Evolutionary conservation across 352 stramenopile genomes (phyloP), one percentile per base, ranked within the genome.

Genomic region (Phytophthora pisi): DNA sequence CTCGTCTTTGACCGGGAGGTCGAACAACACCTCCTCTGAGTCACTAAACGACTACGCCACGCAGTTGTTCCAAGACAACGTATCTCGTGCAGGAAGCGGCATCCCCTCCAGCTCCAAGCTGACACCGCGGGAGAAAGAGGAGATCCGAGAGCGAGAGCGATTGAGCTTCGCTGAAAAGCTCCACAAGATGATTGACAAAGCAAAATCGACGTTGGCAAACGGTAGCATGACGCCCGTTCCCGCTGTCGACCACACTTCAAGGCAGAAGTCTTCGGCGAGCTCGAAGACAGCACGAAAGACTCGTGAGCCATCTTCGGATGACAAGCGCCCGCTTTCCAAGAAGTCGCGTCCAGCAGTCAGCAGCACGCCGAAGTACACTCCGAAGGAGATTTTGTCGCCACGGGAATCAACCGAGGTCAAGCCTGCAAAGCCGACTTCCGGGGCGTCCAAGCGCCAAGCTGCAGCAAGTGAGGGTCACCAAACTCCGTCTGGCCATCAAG

Each of bases 131-230:
- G 75, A 79, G 38, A 78, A 74, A 54, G 74, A 74, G 15, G 75
- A 83, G 51, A 69, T 79, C 10, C 68, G 75, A 58, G 84, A 92
- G 47, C 74, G 77, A 11, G 81, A 91, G 38, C 72, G 87, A 6
- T 50, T 95, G 46, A 93, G 82, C 23, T 95, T 95, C 67, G 87
- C 87, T 9, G 85, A 95, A 49, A 95, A 95, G 43, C 61, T 95
- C 13, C 87, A 95, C 76, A 92, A 92, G 51, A 93, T 93, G 87
- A 95, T 95, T 56, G 87, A 95, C 56, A 91, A 91, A 54, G 84
- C 87, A 7, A 92, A 95, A 58, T 87, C 78, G 1, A 84, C 76
- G 10, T 61, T 92, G 8, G 76, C 81, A 11, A 82, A 75, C 30
- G 61, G 63, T 38, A 77, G 70, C 36, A 64, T 55, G 16, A 65